These are phyloP conservation scores for Tricholoma flavovirens DNA, from an alignment of 768 basidiomycete genomes.

Conservation along the genomic window DNA sequence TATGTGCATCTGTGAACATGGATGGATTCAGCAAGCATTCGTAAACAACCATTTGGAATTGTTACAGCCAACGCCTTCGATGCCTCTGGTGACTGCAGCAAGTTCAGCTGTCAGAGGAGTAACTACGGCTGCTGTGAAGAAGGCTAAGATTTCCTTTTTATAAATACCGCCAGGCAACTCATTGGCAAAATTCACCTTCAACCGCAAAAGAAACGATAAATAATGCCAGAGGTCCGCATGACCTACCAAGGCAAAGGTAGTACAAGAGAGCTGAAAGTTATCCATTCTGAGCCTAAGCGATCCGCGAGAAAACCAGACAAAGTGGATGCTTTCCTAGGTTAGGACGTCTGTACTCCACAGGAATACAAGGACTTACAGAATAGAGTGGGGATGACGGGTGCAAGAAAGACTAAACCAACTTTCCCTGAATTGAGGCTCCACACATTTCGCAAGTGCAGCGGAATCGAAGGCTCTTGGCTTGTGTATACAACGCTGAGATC, in stretches of 20 bases:
- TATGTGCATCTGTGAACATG: slow-evolving; percentile 52
- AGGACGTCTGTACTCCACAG: background rate
- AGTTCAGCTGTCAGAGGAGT: slow-evolving; percentile 65
- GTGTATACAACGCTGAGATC: slow-evolving; percentile 38
- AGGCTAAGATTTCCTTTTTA: slow-evolving; percentile 32
- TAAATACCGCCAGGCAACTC: too few species aligned
- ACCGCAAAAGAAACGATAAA: slow-evolving; percentile 47
- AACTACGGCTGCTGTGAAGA: slow-evolving; percentile 55
- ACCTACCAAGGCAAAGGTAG: slow-evolving; percentile 62
- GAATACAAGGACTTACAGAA: slow-evolving; percentile 41
- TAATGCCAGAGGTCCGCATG: slow-evolving; percentile 36
- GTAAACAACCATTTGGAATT: background rate
- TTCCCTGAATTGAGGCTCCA: slow-evolving; percentile 43
- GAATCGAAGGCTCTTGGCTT: slow-evolving; percentile 51
- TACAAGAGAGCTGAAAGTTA: slow-evolving; percentile 41
- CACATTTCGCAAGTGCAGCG: slow-evolving; percentile 44
- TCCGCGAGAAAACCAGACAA: slow-evolving; percentile 57
- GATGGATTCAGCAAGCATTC: background rate
- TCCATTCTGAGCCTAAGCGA: slow-evolving; percentile 49
- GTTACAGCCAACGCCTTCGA: slow-evolving; percentile 67
- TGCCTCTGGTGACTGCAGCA: slow-evolving; percentile 48
- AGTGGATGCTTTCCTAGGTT: slow-evolving; percentile 42
- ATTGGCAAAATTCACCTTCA: slow-evolving; percentile 39
- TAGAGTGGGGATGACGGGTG: slow-evolving; percentile 56
- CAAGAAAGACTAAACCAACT: slow-evolving; percentile 67